Evolutionary conservation across 306 rosid genomes (phyloP).

Genomic region (Trifolium dubium): DNA sequence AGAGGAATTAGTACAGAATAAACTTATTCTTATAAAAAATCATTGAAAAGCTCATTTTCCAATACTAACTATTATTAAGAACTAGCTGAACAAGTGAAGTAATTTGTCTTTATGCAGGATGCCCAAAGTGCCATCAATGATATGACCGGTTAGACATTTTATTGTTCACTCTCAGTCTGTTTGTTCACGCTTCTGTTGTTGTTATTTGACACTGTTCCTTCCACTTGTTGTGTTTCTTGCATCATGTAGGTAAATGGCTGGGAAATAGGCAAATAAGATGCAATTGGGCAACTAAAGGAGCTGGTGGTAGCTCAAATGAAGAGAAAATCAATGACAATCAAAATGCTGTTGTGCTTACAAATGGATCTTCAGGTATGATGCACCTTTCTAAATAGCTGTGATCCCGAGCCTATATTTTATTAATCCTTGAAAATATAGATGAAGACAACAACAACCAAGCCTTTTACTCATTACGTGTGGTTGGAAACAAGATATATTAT

Average conservation of each 20-base stretch:
- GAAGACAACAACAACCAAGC: conserved; percentile 3
- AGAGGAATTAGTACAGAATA: conserved; percentile 3
- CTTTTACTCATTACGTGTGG: conserved; percentile 1
- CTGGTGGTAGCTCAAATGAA: conserved; percentile 54
- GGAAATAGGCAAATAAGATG: conserved; percentile 71
- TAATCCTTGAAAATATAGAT: conserved; percentile 32
- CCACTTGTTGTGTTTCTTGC: conserved; percentile 34
- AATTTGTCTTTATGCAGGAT: conserved; percentile 53
- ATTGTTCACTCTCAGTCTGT: conserved; percentile 10
- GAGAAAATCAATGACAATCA: conserved; percentile 60
- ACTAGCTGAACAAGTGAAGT: conserved; percentile 32
- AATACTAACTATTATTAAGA: conserved; percentile 11
- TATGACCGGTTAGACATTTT: conserved; percentile 61
- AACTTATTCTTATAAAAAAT: conserved; percentile 19
- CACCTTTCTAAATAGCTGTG: conserved; percentile 15
- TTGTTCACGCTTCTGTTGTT: conserved; percentile 14
- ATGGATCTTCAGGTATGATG: conserved; percentile 65
- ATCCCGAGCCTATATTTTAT: conserved; percentile 1
- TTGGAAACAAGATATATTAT: conserved; percentile 27
- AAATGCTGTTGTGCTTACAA: conserved; percentile 65
- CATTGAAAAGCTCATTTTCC: conserved; percentile 13
- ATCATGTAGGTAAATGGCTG: conserved; percentile 62
- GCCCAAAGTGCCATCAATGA: conserved; percentile 69
- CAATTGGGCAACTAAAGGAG: conserved; percentile 72
- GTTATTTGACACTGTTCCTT: conserved; percentile 24